Evolutionary conservation across 257 asterid genomes (phyloP).

Genomic region (Osmanthus fragrans): DNA sequence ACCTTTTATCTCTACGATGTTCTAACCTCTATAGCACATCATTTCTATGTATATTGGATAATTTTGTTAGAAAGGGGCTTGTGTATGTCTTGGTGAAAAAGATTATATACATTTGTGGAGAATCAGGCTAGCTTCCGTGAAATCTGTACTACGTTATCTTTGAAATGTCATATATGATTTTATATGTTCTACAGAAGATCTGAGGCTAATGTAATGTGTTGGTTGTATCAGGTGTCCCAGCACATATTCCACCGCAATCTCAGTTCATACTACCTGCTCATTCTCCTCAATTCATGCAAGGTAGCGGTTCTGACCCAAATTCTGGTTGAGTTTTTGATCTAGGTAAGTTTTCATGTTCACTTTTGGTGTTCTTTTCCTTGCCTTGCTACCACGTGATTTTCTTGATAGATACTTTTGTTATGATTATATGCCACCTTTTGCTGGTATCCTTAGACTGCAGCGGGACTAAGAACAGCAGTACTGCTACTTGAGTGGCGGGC

Average conservation of each 20-base stretch:
- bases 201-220: constrained; percentile 27
- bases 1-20: background rate
- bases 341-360: constrained; percentile 36
- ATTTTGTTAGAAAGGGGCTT: background rate
- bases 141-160: background rate
- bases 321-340: constrained; percentile 82
- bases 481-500: constrained; percentile 95
- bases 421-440: constrained; percentile 10
- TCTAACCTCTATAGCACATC: background rate
- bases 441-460: constrained; percentile 95
- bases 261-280: constrained; percentile 81
- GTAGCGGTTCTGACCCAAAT: constrained; percentile 86
- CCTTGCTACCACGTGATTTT: constrained; percentile 3
- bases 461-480: constrained; percentile 95
- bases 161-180: background rate
- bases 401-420: background rate
- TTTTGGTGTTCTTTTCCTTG: background rate
- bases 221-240: constrained; percentile 59
- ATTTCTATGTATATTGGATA: background rate
- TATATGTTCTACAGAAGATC: constrained; percentile 16
- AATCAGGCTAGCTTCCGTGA: background rate
- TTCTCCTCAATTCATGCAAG: constrained; percentile 84
- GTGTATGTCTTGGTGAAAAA: background rate
- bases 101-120: background rate
- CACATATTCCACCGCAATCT: constrained; percentile 72